phyloP scores from a whole-genome alignment of 179 eudicot genomes.

The Vitellaria paradoxa region DNA sequence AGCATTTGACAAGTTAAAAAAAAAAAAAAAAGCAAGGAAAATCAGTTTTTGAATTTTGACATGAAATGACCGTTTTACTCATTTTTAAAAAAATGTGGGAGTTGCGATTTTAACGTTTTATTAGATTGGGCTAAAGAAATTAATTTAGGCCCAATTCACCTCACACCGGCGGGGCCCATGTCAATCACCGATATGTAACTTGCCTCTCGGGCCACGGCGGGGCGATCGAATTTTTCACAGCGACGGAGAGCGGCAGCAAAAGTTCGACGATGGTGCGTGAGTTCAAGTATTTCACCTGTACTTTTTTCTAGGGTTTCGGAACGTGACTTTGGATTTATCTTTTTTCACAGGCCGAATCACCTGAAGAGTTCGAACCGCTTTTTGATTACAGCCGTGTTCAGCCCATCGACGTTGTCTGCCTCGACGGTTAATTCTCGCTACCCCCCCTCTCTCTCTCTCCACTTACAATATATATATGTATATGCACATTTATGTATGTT shows the following conservation, averaged over 20 bases:
- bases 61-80: too few relatives aligned
- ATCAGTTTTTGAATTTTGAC: too few relatives aligned
- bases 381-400: constrained; percentile 14
- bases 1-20: too few relatives aligned
- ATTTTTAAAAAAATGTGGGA: too few relatives aligned
- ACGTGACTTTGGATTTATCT: background rate
- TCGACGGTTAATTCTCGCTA: background rate
- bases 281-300: background rate
- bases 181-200: too few relatives aligned
- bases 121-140: too few relatives aligned
- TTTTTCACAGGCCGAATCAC: constrained; percentile 1
- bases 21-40: too few relatives aligned
- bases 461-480: background rate
- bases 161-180: too few relatives aligned
- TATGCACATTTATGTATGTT: background rate
- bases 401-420: constrained; percentile 6
- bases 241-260: background rate
- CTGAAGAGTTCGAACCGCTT: constrained; percentile 14
- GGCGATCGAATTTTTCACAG: background rate
- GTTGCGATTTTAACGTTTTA: too few relatives aligned
- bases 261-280: background rate
- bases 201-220: too few relatives aligned
- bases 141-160: too few relatives aligned
- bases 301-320: constrained; percentile 11
- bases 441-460: background rate